A percentile compares a stretch with the other conserved stretches of the same genome.
phyloP scores from a whole-genome alignment of 1,284 basidiomycete species.

The Peniophora sp. region DNA sequence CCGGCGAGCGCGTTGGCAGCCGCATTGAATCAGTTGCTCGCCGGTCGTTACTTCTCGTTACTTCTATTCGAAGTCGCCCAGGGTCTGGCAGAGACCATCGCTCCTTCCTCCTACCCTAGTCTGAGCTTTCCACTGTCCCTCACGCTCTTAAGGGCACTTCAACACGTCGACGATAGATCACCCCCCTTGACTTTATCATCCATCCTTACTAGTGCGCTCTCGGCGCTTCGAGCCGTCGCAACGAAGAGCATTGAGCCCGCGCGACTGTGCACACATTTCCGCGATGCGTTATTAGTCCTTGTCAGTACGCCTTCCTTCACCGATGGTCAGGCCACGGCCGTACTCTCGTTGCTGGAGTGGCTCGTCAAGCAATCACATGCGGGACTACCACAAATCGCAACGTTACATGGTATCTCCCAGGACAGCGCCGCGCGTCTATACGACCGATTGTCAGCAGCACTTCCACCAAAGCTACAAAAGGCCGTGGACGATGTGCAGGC shows the following conservation, averaged over 20 bases:
- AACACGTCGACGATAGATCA: conserved; percentile 12
- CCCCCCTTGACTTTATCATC: conserved; percentile 14
- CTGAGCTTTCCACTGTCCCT: conserved; percentile 38
- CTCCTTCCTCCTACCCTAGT: conserved; percentile 23
- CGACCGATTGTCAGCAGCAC: conserved; percentile 14
- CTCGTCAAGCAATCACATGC: conserved; percentile 24
- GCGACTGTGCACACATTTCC: conserved; percentile 25
- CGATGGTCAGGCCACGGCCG: conserved; percentile 20
- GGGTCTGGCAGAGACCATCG: conserved; percentile 16
- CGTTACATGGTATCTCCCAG: conserved; percentile 31
- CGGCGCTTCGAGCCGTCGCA: conserved; percentile 21
- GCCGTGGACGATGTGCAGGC: conserved; percentile 15
- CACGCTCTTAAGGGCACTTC: conserved; percentile 28
- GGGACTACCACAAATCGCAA: conserved; percentile 26
- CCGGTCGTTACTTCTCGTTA: conserved; percentile 7
- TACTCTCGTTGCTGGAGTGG: conserved; percentile 42
- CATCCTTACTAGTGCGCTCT: conserved; percentile 18
- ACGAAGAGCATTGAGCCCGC: conserved; percentile 22
- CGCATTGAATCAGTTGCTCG: conserved; percentile 9
- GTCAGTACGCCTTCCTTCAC: too few species aligned
- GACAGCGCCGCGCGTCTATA: conserved; percentile 19
- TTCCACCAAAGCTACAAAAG: conserved; percentile 13
- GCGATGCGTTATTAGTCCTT: conserved; percentile 24
- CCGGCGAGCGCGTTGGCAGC: conserved; percentile 6
- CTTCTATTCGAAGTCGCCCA: conserved; percentile 18